A percentile compares a stretch with the other conserved stretches of the same genome.
Conservation (phyloP, 2,329 filamentous ascomycete species). For the Diaporthe sp. region DNA sequence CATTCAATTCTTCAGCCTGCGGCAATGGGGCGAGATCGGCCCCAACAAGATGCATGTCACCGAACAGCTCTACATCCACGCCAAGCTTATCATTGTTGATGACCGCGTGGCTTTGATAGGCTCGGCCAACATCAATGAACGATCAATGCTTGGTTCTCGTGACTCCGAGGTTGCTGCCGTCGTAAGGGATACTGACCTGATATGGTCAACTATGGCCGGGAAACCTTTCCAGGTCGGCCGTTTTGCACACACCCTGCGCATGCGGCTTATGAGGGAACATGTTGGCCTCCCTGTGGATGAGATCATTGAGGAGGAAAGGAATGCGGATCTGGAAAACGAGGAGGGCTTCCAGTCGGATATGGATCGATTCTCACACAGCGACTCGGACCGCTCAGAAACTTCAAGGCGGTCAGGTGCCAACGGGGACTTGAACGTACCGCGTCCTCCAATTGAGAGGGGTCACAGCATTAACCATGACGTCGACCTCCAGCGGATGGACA, state of each 20-base stretch:
- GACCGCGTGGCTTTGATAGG: constrained; percentile 94
- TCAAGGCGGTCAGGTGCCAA: constrained; percentile 32
- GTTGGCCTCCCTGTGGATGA: constrained; percentile 95
- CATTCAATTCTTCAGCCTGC: constrained; percentile 92
- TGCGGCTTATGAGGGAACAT: constrained; percentile 96
- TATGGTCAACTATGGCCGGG: constrained; percentile 92
- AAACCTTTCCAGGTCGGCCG: constrained; percentile 89
- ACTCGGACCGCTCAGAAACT: constrained; percentile 45
- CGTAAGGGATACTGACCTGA: constrained; percentile 92
- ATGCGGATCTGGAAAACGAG: constrained; percentile 72
- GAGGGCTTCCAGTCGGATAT: constrained; percentile 69
- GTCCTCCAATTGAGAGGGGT: constrained; percentile 50
- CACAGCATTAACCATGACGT: constrained; percentile 84
- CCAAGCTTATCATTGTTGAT: constrained; percentile 96
- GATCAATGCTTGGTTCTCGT: constrained; percentile 91
- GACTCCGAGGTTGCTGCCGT: constrained; percentile 94
- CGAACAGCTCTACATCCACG: constrained; percentile 98
- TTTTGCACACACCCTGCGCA: constrained; percentile 91
- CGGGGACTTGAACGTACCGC: constrained; percentile 22
- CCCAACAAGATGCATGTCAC: constrained; percentile 86
- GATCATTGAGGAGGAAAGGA: constrained; percentile 82
- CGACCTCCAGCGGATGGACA: constrained; percentile 59
- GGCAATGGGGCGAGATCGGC: constrained; percentile 93
- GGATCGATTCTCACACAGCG: constrained; percentile 71
- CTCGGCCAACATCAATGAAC: constrained; percentile 98